phyloP scores from a whole-genome alignment of 2,329 filamentous ascomycete genomes.

The Pseudogymnoascus destructans region DNA sequence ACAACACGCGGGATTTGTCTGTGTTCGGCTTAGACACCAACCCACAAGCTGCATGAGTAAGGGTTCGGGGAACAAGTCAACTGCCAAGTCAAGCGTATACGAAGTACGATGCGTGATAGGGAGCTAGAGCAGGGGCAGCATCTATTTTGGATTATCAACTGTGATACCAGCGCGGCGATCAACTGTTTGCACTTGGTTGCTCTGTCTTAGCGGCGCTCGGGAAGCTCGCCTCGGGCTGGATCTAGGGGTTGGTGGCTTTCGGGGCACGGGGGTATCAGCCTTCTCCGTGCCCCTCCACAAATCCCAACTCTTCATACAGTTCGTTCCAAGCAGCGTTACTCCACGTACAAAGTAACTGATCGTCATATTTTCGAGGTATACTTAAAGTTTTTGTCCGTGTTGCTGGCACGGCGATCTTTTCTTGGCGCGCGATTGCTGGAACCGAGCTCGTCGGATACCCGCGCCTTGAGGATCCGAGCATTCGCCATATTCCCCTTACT shows the following conservation, averaged over 20 bases:
- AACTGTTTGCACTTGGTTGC: neutral
- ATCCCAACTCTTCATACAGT: neutral
- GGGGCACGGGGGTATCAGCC: neutral
- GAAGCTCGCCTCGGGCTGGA: neutral
- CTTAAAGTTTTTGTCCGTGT: slow-evolving; percentile 4
- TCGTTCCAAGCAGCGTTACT: neutral
- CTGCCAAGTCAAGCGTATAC: neutral
- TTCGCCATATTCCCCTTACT: neutral
- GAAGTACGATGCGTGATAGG: neutral
- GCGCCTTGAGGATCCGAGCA: neutral
- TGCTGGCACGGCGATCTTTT: neutral
- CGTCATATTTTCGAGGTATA: neutral
- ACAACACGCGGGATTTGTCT: neutral
- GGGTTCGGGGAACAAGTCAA: neutral
- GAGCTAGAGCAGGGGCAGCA: neutral
- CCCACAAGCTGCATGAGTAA: neutral
- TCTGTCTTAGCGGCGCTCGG: neutral
- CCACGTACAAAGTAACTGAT: neutral
- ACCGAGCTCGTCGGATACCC: neutral
- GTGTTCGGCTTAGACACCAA: neutral
- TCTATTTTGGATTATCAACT: neutral
- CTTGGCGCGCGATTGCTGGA: slow-evolving; percentile 4
- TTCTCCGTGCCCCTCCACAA: neutral
- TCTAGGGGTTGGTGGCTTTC: neutral
- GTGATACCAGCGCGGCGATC: slow-evolving; percentile 1